These are phyloP conservation scores for Zygoascus bituminiphila DNA, from an alignment of 805 yeast genomes.

Conservation along the genomic window DNA sequence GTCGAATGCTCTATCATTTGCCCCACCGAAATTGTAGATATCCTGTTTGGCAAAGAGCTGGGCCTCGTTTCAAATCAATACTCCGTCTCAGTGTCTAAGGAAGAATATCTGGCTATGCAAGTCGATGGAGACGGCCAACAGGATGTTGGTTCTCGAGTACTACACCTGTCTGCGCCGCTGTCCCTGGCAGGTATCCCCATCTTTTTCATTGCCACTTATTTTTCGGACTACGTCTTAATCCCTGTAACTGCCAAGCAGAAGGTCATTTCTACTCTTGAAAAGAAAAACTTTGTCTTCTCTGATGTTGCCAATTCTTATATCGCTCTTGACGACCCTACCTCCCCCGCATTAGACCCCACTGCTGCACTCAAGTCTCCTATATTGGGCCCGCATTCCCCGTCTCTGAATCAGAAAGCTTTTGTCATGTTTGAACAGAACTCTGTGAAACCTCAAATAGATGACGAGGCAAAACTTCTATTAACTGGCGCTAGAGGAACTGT, in stretches of 20 bases:
- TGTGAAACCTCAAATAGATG: constrained; percentile 40
- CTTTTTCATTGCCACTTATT: constrained; percentile 55
- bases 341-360: background rate
- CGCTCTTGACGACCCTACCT: constrained; percentile 8
- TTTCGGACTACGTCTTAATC: constrained; percentile 54
- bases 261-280: constrained; percentile 40
- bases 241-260: constrained; percentile 39
- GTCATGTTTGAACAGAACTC: constrained; percentile 20
- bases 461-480: constrained; percentile 36
- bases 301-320: constrained; percentile 39
- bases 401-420: constrained; percentile 8
- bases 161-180: constrained; percentile 52
- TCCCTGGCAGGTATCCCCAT: constrained; percentile 48
- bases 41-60: constrained; percentile 36
- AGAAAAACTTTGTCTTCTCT: constrained; percentile 37
- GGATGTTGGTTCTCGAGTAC: constrained; percentile 42
- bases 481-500: constrained; percentile 54
- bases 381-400: background rate
- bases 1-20: constrained; percentile 56
- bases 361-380: background rate
- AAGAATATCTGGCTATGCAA: constrained; percentile 44
- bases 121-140: constrained; percentile 53
- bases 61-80: constrained; percentile 25
- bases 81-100: constrained; percentile 34
- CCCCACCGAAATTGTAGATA: constrained; percentile 32